phyloP scores from a whole-genome alignment of 768 basidiomycete genomes.

The Amanita inopinata region DNA sequence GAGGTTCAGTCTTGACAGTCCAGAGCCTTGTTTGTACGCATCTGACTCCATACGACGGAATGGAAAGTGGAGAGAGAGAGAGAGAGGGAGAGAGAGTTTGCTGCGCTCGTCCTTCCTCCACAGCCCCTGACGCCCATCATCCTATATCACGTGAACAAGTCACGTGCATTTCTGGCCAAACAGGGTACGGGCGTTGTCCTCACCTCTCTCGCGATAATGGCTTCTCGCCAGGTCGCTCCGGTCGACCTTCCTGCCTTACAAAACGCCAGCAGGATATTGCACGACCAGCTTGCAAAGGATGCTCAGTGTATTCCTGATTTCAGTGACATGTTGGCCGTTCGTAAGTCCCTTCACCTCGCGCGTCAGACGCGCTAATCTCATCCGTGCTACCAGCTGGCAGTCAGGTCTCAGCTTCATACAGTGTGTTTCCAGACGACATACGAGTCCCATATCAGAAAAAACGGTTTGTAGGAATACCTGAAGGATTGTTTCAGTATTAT shows the following conservation, averaged over 20 bases:
- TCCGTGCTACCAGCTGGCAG: conserved; percentile 37
- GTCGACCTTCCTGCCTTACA: conserved; percentile 57
- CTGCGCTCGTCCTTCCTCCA: not conserved
- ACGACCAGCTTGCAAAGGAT: conserved; percentile 66
- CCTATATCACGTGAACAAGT: not conserved
- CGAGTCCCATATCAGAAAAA: conserved; percentile 75
- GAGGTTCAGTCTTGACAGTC: not conserved
- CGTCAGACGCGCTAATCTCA: conserved; percentile 8
- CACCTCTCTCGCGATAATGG: conserved; percentile 3
- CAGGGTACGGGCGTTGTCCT: not conserved
- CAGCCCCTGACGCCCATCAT: not conserved
- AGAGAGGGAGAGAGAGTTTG: not conserved
- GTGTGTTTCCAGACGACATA: conserved; percentile 66
- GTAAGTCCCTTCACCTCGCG: conserved; percentile 28
- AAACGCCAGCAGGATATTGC: conserved; percentile 55
- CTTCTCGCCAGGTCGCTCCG: conserved; percentile 19
- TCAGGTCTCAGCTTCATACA: conserved; percentile 70
- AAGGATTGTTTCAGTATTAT: conserved; percentile 69
- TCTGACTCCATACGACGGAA: conserved; percentile 2
- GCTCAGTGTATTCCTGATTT: conserved; percentile 66
- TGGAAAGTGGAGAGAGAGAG: not conserved
- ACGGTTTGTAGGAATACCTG: conserved; percentile 68
- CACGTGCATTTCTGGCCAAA: conserved; percentile 5
- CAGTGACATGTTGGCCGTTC: conserved; percentile 53
- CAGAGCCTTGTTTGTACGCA: not conserved